Conservation (phyloP, 768 basidiomycete species). For the Tricholomella constricta region DNA sequence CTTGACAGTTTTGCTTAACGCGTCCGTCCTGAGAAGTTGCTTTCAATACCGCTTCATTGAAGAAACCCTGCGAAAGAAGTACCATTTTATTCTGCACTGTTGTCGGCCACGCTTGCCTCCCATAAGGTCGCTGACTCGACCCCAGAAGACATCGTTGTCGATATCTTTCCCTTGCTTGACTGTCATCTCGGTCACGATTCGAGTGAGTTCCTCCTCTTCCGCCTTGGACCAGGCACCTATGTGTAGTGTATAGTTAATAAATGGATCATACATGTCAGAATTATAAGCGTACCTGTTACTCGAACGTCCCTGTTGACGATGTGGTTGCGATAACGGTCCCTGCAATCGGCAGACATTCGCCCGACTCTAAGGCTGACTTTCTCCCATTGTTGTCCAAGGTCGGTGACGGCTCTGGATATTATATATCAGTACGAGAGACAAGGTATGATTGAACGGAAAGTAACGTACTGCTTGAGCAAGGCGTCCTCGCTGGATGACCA, state of each 20-base stretch:
- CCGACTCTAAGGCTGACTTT: conserved; percentile 71
- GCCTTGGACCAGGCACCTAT: conserved; percentile 74
- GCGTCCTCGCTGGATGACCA: conserved; percentile 73
- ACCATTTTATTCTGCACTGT: conserved; percentile 91
- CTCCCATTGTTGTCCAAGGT: conserved; percentile 80
- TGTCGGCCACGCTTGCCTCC: conserved; percentile 73
- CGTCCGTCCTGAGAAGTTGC: conserved; percentile 62
- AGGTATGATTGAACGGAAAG: background rate
- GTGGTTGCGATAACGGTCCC: conserved; percentile 86
- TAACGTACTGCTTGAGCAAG: conserved; percentile 57
- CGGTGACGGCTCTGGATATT: conserved; percentile 60
- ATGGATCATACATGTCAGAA: background rate
- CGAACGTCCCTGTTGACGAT: conserved; percentile 67
- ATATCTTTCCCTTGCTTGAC: conserved; percentile 68
- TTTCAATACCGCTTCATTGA: background rate
- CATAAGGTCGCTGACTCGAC: conserved; percentile 75
- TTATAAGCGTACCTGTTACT: conserved; percentile 46
- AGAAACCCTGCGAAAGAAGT: background rate
- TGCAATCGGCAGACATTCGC: conserved; percentile 77
- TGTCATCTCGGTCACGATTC: conserved; percentile 77
- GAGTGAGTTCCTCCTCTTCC: conserved; percentile 74
- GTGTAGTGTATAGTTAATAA: background rate
- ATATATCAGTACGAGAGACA: background rate
- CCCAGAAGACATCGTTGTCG: conserved; percentile 86
- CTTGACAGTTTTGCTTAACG: conserved; percentile 70